These are phyloP conservation scores for Huiozyma naganishii DNA, from an alignment of 805 yeast genomes.

Conservation along the genomic window DNA sequence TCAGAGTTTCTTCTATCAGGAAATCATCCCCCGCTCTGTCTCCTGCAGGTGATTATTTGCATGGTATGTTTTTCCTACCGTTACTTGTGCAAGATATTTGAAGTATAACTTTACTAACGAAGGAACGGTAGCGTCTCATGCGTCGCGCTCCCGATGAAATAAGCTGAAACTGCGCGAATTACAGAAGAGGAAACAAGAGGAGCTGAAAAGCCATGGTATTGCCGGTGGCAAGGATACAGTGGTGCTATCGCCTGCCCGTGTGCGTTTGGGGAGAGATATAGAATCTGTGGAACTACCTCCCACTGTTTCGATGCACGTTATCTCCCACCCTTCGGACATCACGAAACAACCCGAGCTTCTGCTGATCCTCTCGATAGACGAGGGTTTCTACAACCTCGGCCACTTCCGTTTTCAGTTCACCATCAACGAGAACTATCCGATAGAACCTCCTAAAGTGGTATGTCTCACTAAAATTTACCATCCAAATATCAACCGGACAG, in stretches of 20 bases:
- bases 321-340: slow-evolving; percentile 4
- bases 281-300: slow-evolving; percentile 19
- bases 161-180: slow-evolving; percentile 21
- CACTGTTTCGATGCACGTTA: slow-evolving; percentile 7
- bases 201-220: neutral
- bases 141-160: neutral
- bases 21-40: no score
- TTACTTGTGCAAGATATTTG: neutral
- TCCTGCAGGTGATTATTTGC: neutral
- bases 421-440: slow-evolving; percentile 70
- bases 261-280: slow-evolving; percentile 20
- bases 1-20: no score
- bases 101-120: neutral
- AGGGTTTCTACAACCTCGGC: slow-evolving; percentile 22
- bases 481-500: slow-evolving; percentile 85
- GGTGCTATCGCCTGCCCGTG: slow-evolving; percentile 11
- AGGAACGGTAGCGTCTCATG: neutral
- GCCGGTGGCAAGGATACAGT: neutral
- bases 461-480: slow-evolving; percentile 71
- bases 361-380: slow-evolving; percentile 19
- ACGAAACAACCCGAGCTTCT: slow-evolving; percentile 8
- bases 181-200: slow-evolving; percentile 15
- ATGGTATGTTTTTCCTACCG: neutral
- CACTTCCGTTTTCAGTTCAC: slow-evolving; percentile 49
- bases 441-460: slow-evolving; percentile 80